Evolutionary conservation across 23 red algal species (phyloP), one percentile per base, ranked within the genome.

Genomic region (Gracilaria domingensis): DNA sequence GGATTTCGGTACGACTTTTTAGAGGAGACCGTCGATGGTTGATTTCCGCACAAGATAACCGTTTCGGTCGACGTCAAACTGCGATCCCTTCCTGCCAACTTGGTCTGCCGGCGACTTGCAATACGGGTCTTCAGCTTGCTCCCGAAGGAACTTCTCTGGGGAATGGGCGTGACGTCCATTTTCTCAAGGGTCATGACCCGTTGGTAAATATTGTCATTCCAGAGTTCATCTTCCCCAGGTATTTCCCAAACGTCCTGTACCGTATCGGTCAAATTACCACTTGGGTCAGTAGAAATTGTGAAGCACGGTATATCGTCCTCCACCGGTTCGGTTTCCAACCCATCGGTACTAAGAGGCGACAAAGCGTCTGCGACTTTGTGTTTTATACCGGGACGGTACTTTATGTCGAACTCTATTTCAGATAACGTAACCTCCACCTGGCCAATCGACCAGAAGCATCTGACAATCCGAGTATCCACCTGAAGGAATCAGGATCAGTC

Each of bases 231-330:
- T 26, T 35, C 47, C 9, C 24, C 77, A 12, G 30, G 50, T 53
- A 56, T 4, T 4, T 58, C 48, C 49, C 49, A 58, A 59, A 35
- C 20, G 0, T 25, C 55, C 25, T 30, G 20, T 17, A 58, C 21
- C 11, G 44, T 0, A 34, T 78, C 48, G n/a, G n/a, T n/a, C n/a
- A n/a, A n/a, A n/a, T n/a, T n/a, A 67, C 62, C 62, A 67, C 2
- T 32, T 2, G 62, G 62, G n/a, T 61, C 51, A 8, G 34, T 35
- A 9, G 34, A 60, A 1, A 82, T 55, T 4, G 51, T 82, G 28
- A 82, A 82, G 29, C 79, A 82, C 39, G 82, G 82, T 5, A 86
- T 86, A 21, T 86, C 82, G 24, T 86, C 82, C 23, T 61, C 66
- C 16, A 86, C 32, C 17, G n/a, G 40, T 21, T 25, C 59, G 36